A percentile compares a stretch with the other conserved stretches of the same genome.
phyloP scores from a whole-genome alignment of 257 asterid genomes.

The Prunella vulgaris region DNA sequence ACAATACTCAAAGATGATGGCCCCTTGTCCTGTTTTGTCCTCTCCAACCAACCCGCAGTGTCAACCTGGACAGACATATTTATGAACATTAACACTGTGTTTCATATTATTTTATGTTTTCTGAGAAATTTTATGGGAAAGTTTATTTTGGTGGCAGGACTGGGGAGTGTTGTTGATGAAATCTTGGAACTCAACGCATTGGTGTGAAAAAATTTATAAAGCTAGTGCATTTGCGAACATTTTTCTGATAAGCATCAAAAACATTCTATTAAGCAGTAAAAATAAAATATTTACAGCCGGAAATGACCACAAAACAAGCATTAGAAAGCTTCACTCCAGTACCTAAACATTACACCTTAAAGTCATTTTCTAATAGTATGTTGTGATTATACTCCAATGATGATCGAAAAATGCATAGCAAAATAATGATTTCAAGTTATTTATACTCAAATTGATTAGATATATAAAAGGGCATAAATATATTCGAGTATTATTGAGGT shows the following conservation, averaged over 20 bases:
- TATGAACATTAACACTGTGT: neutral
- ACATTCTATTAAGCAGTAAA: neutral
- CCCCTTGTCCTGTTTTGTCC: constrained; percentile 91
- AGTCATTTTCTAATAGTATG: neutral
- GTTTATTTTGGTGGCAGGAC: neutral
- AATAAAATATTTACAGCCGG: neutral
- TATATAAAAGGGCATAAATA: neutral
- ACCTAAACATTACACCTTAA: neutral
- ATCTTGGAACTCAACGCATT: neutral
- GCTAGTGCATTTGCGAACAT: no score
- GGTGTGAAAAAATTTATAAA: no score
- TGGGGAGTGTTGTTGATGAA: neutral
- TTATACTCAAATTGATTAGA: neutral
- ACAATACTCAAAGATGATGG: constrained; percentile 89
- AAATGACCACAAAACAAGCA: no score
- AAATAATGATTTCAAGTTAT: neutral
- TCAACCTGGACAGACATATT: constrained; percentile 60
- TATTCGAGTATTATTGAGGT: no score
- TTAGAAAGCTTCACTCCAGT: neutral
- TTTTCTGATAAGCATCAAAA: no score
- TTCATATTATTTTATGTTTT: neutral
- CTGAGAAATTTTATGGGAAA: neutral
- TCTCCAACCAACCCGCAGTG: constrained; percentile 98
- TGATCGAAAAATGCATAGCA: neutral
- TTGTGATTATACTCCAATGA: neutral